Evolutionary conservation across 495 filamentous ascomycete genomes (phyloP).

Genomic region (Mytilinidion resinicola): DNA sequence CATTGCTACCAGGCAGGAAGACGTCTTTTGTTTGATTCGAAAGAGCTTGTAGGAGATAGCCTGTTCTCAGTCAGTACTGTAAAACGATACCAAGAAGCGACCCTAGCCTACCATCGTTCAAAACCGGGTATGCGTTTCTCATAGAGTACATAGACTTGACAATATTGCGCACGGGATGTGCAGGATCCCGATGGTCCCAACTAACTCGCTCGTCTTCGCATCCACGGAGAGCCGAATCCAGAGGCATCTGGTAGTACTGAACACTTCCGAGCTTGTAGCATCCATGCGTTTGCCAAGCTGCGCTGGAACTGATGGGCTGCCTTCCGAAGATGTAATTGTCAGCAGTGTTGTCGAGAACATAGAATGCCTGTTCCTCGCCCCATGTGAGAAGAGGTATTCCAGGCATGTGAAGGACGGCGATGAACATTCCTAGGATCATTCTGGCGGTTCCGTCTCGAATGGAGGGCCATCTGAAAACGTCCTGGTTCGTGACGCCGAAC

Average conservation of each 20-base stretch:
- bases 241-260: constrained; percentile 56
- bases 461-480: constrained; percentile 69
- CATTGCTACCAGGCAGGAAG: constrained; percentile 49
- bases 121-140: constrained; percentile 50
- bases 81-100: too few species aligned
- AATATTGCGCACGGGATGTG: constrained; percentile 59
- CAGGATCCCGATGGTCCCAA: constrained; percentile 64
- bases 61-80: too few species aligned
- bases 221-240: constrained; percentile 49
- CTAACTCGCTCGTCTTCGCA: constrained; percentile 54
- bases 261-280: constrained; percentile 54
- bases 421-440: constrained; percentile 52
- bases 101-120: constrained; percentile 48
- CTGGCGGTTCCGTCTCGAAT: constrained; percentile 58
- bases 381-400: constrained; percentile 60
- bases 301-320: constrained; percentile 58
- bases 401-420: constrained; percentile 59
- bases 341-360: constrained; percentile 61
- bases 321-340: constrained; percentile 66
- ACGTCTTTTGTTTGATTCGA: constrained; percentile 53
- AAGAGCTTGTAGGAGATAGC: constrained; percentile 50
- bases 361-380: constrained; percentile 68
- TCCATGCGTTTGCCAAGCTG: constrained; percentile 64
- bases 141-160: constrained; percentile 63
- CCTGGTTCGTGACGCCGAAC: constrained; percentile 66